Evolutionary conservation across 108 stramenopile species (phyloP).

Genomic region (Heterococcus sp.): DNA sequence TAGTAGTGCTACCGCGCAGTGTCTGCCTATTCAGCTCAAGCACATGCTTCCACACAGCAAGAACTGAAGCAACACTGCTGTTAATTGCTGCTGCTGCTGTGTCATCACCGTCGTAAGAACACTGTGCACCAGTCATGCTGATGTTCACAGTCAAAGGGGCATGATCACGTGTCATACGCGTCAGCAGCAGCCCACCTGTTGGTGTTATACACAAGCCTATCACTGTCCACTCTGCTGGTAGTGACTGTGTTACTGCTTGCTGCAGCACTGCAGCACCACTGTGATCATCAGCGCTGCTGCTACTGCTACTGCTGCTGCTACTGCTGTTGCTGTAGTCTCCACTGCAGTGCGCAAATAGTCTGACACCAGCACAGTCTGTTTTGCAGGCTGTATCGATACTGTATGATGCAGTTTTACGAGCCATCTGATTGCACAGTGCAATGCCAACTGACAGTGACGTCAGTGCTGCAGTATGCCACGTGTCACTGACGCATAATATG

Average conservation of each 20-base stretch:
- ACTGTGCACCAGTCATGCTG: neutral
- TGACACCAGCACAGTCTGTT: neutral
- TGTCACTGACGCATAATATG: constrained; percentile 3
- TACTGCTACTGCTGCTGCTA: neutral
- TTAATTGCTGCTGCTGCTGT: too few relatives aligned
- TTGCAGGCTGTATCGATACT: neutral
- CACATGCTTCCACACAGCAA: neutral
- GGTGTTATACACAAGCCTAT: constrained; percentile 17
- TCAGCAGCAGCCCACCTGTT: constrained; percentile 12
- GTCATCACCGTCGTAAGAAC: too few relatives aligned
- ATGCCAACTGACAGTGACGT: constrained; percentile 29
- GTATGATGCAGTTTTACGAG: neutral
- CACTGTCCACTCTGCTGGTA: constrained; percentile 23
- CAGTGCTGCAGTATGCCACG: constrained; percentile 29
- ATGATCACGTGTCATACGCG: constrained; percentile 28
- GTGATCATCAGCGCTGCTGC: neutral
- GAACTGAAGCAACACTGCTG: too few relatives aligned
- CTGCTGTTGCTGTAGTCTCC: neutral
- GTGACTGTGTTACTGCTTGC: constrained; percentile 15
- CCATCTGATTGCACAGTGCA: constrained; percentile 37
- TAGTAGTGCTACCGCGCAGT: neutral
- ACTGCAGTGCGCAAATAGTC: neutral
- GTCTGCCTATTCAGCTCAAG: neutral
- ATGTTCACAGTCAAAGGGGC: constrained; percentile 16
- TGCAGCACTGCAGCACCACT: constrained; percentile 1